Evolutionary conservation across 169 alveolate species (phyloP).

Genomic region (Besnoitia besnoiti): DNA sequence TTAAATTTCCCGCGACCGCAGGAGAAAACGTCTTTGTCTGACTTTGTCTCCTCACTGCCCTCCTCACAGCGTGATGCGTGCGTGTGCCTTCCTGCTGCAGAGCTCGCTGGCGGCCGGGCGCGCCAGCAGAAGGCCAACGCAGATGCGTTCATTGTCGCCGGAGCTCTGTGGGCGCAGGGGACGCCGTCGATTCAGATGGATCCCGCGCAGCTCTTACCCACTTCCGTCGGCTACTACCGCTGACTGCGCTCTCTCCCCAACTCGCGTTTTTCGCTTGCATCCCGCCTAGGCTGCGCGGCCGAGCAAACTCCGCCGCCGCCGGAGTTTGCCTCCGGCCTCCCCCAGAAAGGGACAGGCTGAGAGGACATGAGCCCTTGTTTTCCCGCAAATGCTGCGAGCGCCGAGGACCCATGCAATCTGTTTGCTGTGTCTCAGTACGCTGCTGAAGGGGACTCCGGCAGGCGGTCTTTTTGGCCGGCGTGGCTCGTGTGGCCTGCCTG

Average conservation of each 20-base stretch:
- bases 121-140: background rate
- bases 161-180: background rate
- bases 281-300: background rate
- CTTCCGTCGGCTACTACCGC: conserved; percentile 11
- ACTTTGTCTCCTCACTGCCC: background rate
- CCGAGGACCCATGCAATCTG: too few relatives aligned
- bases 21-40: too few relatives aligned
- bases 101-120: background rate
- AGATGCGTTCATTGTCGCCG: background rate
- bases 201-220: background rate
- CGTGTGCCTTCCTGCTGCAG: background rate
- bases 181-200: background rate
- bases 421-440: too few relatives aligned
- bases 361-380: too few relatives aligned
- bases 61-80: background rate
- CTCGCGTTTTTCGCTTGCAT: background rate
- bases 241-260: background rate
- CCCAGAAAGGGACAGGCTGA: too few relatives aligned
- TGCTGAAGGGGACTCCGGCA: too few relatives aligned
- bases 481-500: too few relatives aligned
- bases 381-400: too few relatives aligned
- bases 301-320: background rate
- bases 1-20: too few relatives aligned
- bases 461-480: too few relatives aligned
- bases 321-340: too few relatives aligned